phyloP scores from a whole-genome alignment of 2,329 filamentous ascomycete species.

The Botrytis tulipae region DNA sequence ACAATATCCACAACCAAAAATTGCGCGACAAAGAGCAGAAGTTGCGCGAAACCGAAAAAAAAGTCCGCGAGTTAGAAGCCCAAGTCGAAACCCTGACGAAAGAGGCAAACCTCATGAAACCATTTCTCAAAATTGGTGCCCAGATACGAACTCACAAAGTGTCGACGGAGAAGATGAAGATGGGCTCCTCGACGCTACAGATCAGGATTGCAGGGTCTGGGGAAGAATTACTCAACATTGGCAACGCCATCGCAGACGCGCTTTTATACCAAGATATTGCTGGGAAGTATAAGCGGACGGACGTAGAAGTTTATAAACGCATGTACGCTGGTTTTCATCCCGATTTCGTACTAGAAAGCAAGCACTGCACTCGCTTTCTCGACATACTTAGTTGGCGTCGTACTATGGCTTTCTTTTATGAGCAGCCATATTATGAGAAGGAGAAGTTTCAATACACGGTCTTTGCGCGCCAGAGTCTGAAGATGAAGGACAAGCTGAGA shows the following conservation, averaged over 20 bases:
- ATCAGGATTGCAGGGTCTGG: slow-evolving; percentile 1
- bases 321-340: slow-evolving; percentile 18
- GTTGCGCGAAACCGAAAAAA: neutral
- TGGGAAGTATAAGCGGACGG: slow-evolving; percentile 13
- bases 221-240: slow-evolving; percentile 3
- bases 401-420: slow-evolving; percentile 18
- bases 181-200: neutral
- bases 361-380: slow-evolving; percentile 7
- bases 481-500: slow-evolving; percentile 1
- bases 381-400: slow-evolving; percentile 13
- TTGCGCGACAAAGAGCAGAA: slow-evolving; percentile 11
- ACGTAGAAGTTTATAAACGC: slow-evolving; percentile 11
- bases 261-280: slow-evolving; percentile 9
- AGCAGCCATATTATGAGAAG: slow-evolving; percentile 12
- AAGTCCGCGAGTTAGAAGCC: slow-evolving; percentile 1
- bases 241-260: slow-evolving; percentile 6
- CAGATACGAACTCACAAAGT: slow-evolving; percentile 7
- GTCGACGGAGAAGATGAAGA: slow-evolving; percentile 13
- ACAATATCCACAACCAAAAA: slow-evolving; percentile 4
- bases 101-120: slow-evolving; percentile 10
- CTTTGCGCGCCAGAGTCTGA: slow-evolving; percentile 8
- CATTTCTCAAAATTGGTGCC: neutral
- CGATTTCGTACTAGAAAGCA: slow-evolving; percentile 1
- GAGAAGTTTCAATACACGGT: slow-evolving; percentile 6
- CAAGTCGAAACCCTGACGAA: neutral